Evolutionary conservation across 192 early-diverging fungal genomes (phyloP), one percentile per base, ranked within the genome.

Genomic region (Diversispora epigaea): DNA sequence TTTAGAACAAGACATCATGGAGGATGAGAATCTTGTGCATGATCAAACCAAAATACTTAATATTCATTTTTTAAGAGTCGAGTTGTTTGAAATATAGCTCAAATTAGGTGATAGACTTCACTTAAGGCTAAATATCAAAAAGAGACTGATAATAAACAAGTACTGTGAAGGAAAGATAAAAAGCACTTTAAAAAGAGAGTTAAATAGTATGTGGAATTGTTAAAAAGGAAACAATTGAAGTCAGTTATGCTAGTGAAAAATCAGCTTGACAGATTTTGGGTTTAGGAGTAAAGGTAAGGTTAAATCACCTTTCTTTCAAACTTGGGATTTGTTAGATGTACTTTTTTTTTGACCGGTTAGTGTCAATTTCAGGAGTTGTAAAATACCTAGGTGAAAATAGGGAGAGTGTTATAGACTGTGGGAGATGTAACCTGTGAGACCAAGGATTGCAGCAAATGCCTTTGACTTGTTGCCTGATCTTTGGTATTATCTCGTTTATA

Each of bases 111-210:
- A n/a, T n/a, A n/a, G n/a, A n/a, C 82, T 85, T 82, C 88, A 86
- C 86, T 89, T 82, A 91, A 90, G 79, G 88, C 89, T 92, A 90
- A 92, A 91, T 92, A 92, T 85, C 82, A 87, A 85, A 85, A 85
- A 90, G 91, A 91, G 89, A 90, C 91, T 88, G 88, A 92, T 92
- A 92, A 88, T 89, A 84, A 92, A 92, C 90, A 91, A 92, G 89
- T 91, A 92, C 91, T 86, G 87, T 90, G 89, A 92, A 86, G 88
- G 90, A 92, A 91, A 91, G 91, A 89, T 91, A 89, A 91, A 91
- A 91, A 89, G 86, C 80, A 89, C 87, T 89, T 88, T 89, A 87
- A 87, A 92, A 89, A 91, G 87, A 90, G 89, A 92, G 87, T 90
- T 82, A 89, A 91, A n/a, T n/a, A n/a, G n/a, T n/a, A n/a, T n/a